Percentiles rank a stretch among this genome's conserved stretches.
These are phyloP conservation scores for Asterella californica DNA, from an alignment of 225 moss, liverwort and hornwort genomes.

Conservation along the genomic window DNA sequence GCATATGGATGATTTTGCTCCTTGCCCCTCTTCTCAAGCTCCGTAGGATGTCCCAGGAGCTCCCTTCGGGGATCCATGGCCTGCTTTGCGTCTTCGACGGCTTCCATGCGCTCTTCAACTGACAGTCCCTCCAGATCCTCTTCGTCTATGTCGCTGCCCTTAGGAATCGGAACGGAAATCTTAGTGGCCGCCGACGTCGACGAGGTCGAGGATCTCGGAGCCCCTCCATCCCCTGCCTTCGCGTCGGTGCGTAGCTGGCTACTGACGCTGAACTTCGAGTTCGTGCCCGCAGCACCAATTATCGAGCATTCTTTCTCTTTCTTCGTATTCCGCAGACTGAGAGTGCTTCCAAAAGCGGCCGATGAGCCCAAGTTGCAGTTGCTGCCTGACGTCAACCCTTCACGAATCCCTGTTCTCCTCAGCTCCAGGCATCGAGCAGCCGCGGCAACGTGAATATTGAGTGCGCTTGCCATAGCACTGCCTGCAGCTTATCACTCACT, in stretches of 20 bases:
- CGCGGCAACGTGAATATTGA: not conserved
- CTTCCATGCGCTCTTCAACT: not conserved
- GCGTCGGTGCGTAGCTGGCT: not conserved
- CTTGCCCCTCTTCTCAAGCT: not conserved
- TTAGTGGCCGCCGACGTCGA: not conserved
- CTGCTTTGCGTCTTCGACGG: not conserved
- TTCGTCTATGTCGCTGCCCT: not conserved
- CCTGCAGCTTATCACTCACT: too few species aligned
- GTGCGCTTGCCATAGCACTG: not conserved
- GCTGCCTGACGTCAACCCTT: not conserved
- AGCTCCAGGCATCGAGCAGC: not conserved
- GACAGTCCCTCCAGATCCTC: not conserved
- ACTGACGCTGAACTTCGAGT: not conserved
- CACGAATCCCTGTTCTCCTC: too few species aligned
- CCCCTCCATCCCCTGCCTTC: not conserved
- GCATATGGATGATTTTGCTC: constrained; percentile 17
- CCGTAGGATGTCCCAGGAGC: not conserved
- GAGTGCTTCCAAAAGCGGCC: not conserved
- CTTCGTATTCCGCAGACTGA: not conserved
- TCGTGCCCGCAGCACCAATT: not conserved
- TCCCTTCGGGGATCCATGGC: not conserved
- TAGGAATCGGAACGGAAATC: not conserved
- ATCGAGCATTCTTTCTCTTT: not conserved
- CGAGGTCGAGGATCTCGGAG: not conserved
- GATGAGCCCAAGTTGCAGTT: not conserved